Percentiles rank a stretch among this genome's conserved stretches.
phyloP scores from a whole-genome alignment of 108 stramenopile species.

The Skeletonema marinoi region DNA sequence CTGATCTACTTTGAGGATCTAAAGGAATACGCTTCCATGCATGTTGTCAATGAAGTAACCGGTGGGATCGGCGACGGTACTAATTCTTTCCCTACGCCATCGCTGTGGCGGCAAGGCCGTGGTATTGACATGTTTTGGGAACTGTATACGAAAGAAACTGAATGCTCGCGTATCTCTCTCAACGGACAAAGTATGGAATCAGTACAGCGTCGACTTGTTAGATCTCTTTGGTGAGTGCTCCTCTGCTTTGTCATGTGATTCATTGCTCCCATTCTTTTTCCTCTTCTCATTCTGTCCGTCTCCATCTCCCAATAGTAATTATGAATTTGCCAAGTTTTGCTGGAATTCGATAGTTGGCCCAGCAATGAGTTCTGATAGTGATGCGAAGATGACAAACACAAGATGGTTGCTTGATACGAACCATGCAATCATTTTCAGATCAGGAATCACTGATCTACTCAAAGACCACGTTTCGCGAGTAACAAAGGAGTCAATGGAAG shows the following conservation, averaged over 20 bases:
- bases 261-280: not conserved
- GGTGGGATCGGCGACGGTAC: not conserved
- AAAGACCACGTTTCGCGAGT: constrained; percentile 14
- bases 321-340: constrained; percentile 45
- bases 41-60: constrained; percentile 2
- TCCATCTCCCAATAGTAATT: constrained; percentile 1
- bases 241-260: not conserved
- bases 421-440: not conserved
- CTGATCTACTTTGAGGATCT: constrained; percentile 13
- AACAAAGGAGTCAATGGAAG: constrained; percentile 7
- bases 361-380: constrained; percentile 11
- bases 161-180: constrained; percentile 5
- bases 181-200: constrained; percentile 28
- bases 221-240: not conserved
- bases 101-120: constrained; percentile 25
- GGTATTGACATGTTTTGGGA: constrained; percentile 43
- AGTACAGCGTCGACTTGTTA: constrained; percentile 15
- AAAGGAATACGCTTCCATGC: constrained; percentile 5
- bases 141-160: constrained; percentile 24
- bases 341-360: constrained; percentile 45
- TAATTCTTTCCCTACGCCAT: constrained; percentile 8
- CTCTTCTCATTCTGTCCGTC: not conserved
- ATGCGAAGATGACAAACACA: not conserved
- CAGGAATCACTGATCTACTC: constrained; percentile 19
- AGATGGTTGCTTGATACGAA: constrained; percentile 37